Base-by-base conservation (phyloP, 164 flowering plant species). In the Pachysandra terminalis region DNA sequence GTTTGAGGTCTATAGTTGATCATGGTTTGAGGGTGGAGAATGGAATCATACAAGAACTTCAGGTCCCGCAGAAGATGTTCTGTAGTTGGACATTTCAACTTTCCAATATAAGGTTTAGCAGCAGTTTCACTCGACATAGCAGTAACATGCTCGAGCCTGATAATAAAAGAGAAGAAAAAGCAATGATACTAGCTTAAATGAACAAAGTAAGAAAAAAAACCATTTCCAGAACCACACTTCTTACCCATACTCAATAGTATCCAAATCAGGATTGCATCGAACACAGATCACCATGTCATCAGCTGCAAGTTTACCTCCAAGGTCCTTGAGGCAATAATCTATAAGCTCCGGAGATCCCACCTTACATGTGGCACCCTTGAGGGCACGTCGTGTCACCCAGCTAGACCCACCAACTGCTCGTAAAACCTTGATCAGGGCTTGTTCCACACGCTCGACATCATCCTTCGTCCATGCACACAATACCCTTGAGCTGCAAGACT, bases 311-410 rank as follows among this genome's bases (percentile, higher is more conserved):
- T 84, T 85, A n/a, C 93, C 91, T 52, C 79, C 82, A 19, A 91
- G 80, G 37, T 79, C 82, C 73, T 80, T 81, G 21, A 91, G 87
- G 72, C 94, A 90, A 63, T 81, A 77, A 73, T 90, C 92, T 48
- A 90, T 75, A 23, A 91, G 85, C 37, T 85, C 93, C 7, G 88
- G 77, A 5, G 85, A 55, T n/a, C 82, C 93, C 15, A 56, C 77
- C 56, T 74, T 83, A 68, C 76, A 82, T n/a, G 81, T 75, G 8
- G 97, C 91, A 52, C 93, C 90, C 61, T 78, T 85, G 22, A 91
- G 86, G 9, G 89, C 72, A 41, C 89, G 88, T 80, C 86, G 72
- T 56, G 84, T 73, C 28, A 91, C 95, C 97, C 97, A 91, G 24
- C 70, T 68, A 19, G 83, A 72, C n/a, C 77, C 74, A 17, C 78